Conservation (phyloP, 148 eudicot genomes). For the Rhododendron ferrugineum region DNA sequence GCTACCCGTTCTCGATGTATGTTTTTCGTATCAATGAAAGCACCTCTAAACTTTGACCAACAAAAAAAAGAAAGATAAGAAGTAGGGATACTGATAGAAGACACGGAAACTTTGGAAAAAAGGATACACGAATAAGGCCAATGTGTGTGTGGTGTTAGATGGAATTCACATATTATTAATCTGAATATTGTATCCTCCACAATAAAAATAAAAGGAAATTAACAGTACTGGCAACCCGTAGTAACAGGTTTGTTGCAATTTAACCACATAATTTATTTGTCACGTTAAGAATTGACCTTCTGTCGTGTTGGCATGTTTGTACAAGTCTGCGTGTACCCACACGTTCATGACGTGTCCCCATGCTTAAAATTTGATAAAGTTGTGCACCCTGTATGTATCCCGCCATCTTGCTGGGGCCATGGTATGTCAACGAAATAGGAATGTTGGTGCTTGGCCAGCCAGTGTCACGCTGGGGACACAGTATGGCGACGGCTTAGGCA, state of each 20-base stretch:
- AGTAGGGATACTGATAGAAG: too few species aligned
- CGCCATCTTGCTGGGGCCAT: not conserved
- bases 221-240: not conserved
- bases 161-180: too few species aligned
- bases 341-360: not conserved
- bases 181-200: too few species aligned
- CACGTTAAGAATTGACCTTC: not conserved
- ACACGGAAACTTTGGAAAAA: too few species aligned
- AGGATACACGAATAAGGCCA: too few species aligned
- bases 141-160: too few species aligned
- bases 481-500: not conserved
- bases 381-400: not conserved
- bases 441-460: not conserved
- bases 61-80: too few species aligned
- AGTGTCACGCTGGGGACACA: not conserved
- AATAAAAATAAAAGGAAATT: too few species aligned
- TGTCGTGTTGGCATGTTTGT: not conserved
- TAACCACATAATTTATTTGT: not conserved
- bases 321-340: not conserved
- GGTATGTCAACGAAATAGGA: not conserved
- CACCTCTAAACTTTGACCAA: too few species aligned
- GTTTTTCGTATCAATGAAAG: too few species aligned
- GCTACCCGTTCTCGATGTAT: too few species aligned
- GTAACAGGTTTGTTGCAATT: not conserved
- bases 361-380: not conserved